Base-by-base conservation (phyloP, 2,329 filamentous ascomycete genomes). In the Cladosporium sp. region DNA sequence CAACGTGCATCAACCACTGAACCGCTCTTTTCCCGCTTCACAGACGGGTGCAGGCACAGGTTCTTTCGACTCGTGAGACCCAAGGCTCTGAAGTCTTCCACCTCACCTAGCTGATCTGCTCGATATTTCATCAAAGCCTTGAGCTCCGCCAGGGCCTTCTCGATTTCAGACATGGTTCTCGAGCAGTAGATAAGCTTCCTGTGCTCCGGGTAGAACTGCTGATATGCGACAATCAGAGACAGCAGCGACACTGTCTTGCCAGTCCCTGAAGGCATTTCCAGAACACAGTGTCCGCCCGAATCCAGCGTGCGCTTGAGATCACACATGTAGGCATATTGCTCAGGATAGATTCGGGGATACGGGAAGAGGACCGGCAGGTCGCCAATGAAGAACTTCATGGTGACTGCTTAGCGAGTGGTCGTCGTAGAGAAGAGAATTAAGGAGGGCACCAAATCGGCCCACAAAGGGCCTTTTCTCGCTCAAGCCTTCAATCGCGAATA, bases 91-190 rank as follows among this genome's bases (percentile, higher is more conserved):
- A 98, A 98, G 14, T 98, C 92, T 70, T 98, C 93, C 58, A 86
- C 86, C 54, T 86, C 78, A 0, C 93, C 93, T n/a, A 98, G 80
- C 69, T 96, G 83, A 58, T 95, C 81, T 5, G 89, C 77, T 13
- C 93, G 86, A 66, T 95, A 97, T 67, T 95, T 95, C 91, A 98
- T 98, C 49, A 98, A 73, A 19, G 84, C 85, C 68, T 93, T 90
- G 62, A 98, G 70, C 71, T 98, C 93, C 9, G 89, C 88, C 49
- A 98, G 73, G 0, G 95, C 93, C 73, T 98, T 98, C 69, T 98
- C 93, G 65, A 98, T 98, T 74, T 98, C 93, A 35, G 93, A 98
- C 91, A 98, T 98, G 53, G 93, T 98, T 74, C 93, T 90, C 58
- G 93, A 98, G 76, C 93, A 98, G 72, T 98, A 98, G 52, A 98